Base-by-base conservation (phyloP, 148 eudicot species). In the Rhododendron vialii region DNA sequence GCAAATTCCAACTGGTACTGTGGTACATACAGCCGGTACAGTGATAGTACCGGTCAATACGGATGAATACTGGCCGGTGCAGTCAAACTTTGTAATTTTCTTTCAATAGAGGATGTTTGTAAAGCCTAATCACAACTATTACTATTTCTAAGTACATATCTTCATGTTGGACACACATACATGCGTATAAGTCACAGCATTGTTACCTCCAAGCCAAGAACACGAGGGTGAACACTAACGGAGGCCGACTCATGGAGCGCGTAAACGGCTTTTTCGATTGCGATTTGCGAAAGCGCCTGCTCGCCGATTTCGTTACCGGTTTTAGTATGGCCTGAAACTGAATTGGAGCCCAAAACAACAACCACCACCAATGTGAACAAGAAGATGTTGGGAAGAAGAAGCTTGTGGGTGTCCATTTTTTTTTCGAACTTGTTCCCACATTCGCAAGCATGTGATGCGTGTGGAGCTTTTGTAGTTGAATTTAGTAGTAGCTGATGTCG, bases 241-340 rank as follows among this genome's bases (percentile, higher is more conserved):
- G 90, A 90, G 18, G 90, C 92, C 0, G 85, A 78, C 2, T 89
- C 61, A 48, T 79, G 78, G 20, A 89, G 86, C 38, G 90, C 90
- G 57, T 74, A 15, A 36, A 69, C 38, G 22, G 93, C 79, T 48
- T 87, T 92, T 5, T 92, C 91, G 67, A 94, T 91, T 61, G 92
- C 91, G 41, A 94, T 94, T 69, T 93, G 88, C 2, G 96, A 92
- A 36, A 94, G 88, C 28, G 95, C 93, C 82, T 94, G 96, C 7
- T 85, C 92, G 1, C 91, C 91, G 22, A 75, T 75, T 35, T 17
- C 48, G 7, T 45, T 78, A 10, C 7, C 1, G 53, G 2, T 4
- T 11, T 17, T 24, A 24, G 7, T 78, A 35, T 45, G 57, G 3
- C 17, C 81, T 47, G 81, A n/a, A 78, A 43, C 81, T 8, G 55